Evolutionary conservation across 306 rosid species (phyloP), one percentile per base, ranked within the genome.

Genomic region (Quercus glauca): DNA sequence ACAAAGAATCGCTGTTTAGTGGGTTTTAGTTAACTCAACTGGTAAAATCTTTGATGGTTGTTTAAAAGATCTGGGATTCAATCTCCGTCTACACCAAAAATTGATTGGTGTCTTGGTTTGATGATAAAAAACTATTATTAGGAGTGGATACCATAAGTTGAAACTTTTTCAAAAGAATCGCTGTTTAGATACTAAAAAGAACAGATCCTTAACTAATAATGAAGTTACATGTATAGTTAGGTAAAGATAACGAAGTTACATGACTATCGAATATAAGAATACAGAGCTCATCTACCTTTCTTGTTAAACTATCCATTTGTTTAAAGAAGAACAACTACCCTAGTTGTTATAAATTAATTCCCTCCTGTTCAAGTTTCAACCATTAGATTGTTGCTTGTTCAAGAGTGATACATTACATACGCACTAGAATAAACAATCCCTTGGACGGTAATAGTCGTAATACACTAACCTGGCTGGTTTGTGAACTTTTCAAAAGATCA

Each of bases 211-310:
- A 41, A 7, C 19, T 45, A 37, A 11, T 10, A n/a, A 15, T 2
- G 1, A 14, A 26, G n/a, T 7, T 52, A 26, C 63, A 17, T 49
- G 18, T 60, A 63, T 76, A 18, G 80, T 65, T 76, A 29, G 64
- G 80, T 76, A 18, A 51, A 61, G 73, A 33, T 33, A 76, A 65
- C 55, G 69, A 52, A 41, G 12, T 41, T 41, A 45, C 20, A n/a
- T 5, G 25, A 12, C 21, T 29, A 68, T 2, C 7, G 73, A 37
- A 68, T 37, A 35, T 33, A 37, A 61, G 33, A 56, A 56, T 17
- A 58, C 23, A 21, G 17, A 13, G 64, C 23, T 20, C 29, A 10
- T 8, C 31, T 26, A 58, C 11, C 21, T 58, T 3, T 58, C 23
- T 8, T 21, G 23, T 58, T 23, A n/a, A 58, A 6, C 13, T 21